These are phyloP conservation scores for Stagonosporopsis chrysanthemi DNA, from an alignment of 2,329 filamentous ascomycete species.

Conservation along the genomic window DNA sequence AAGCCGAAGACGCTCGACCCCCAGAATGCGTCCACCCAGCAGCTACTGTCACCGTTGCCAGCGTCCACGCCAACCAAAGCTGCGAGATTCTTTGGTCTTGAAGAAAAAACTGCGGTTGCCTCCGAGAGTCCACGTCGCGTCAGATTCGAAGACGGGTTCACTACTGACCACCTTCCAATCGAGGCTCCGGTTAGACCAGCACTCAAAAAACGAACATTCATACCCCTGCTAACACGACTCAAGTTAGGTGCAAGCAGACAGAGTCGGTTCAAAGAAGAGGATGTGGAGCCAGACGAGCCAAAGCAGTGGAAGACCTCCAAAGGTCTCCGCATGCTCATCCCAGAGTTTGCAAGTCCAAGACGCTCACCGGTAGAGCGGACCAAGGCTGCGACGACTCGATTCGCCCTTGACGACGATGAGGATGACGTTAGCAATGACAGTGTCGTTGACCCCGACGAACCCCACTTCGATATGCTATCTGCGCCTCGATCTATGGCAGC, in stretches of 20 bases:
- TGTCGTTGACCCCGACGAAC: slow-evolving; percentile 13
- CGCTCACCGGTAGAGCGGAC: slow-evolving; percentile 5
- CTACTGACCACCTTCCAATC: background rate
- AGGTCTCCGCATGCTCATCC: slow-evolving; percentile 24
- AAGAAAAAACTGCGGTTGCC: background rate
- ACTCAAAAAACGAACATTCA: slow-evolving; percentile 7
- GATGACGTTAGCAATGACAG: slow-evolving; percentile 17
- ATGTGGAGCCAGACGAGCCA: slow-evolving; percentile 7
- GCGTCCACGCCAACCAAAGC: slow-evolving; percentile 33
- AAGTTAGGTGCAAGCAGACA: slow-evolving; percentile 12
- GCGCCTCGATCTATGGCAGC: slow-evolving; percentile 9
- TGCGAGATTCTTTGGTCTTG: slow-evolving; percentile 30
- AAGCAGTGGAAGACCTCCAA: slow-evolving; percentile 23
- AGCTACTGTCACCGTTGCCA: slow-evolving; percentile 26
- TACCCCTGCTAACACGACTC: slow-evolving; percentile 6
- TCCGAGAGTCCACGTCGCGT: background rate
- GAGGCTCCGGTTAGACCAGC: slow-evolving; percentile 12
- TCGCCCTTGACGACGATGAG: background rate
- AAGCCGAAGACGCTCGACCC: slow-evolving; percentile 24
- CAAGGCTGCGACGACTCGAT: background rate
- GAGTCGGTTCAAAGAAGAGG: slow-evolving; percentile 23
- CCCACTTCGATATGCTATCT: background rate
- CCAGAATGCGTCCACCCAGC: slow-evolving; percentile 13
- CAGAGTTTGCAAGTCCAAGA: slow-evolving; percentile 13
- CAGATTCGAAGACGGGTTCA: slow-evolving; percentile 2